These are phyloP conservation scores for Babesia ovis DNA, from an alignment of 169 alveolate genomes.

Conservation along the genomic window DNA sequence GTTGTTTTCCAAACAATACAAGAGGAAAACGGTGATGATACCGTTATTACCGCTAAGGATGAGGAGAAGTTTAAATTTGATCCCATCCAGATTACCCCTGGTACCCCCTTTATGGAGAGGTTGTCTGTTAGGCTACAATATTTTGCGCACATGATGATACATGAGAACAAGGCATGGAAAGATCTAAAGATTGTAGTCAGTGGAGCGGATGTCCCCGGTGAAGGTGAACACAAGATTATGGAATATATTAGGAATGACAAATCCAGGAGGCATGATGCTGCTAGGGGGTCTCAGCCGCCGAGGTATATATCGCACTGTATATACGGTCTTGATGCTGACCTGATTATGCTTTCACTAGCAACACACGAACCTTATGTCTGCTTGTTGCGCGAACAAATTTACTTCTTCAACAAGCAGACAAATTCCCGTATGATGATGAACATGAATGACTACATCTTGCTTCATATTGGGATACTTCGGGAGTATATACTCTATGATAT, in stretches of 20 bases:
- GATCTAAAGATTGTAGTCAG: conserved; percentile 87
- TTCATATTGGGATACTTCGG: conserved; percentile 79
- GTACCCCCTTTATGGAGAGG: conserved; percentile 92
- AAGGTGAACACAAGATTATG: conserved; percentile 96
- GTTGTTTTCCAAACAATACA: conserved; percentile 36
- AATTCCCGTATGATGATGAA: conserved; percentile 56
- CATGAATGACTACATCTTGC: conserved; percentile 57
- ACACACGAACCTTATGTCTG: conserved; percentile 92
- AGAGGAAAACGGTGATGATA: conserved; percentile 18
- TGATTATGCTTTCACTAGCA: conserved; percentile 92
- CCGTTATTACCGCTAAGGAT: background rate
- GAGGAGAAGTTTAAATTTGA: conserved; percentile 63
- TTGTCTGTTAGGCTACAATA: conserved; percentile 60
- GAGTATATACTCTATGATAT: conserved; percentile 85
- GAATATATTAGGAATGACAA: conserved; percentile 85
- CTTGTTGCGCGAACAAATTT: conserved; percentile 89
- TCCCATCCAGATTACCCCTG: conserved; percentile 93
- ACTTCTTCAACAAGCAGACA: conserved; percentile 53
- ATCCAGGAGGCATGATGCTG: conserved; percentile 48
- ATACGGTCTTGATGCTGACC: conserved; percentile 97
- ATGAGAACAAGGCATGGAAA: conserved; percentile 79
- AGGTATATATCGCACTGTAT: conserved; percentile 86
- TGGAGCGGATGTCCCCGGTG: conserved; percentile 95
- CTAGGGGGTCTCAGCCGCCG: background rate
- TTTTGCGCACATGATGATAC: conserved; percentile 72